Evolutionary conservation across 495 filamentous ascomycete species (phyloP).

Genomic region (Parachaetomium inaequale): DNA sequence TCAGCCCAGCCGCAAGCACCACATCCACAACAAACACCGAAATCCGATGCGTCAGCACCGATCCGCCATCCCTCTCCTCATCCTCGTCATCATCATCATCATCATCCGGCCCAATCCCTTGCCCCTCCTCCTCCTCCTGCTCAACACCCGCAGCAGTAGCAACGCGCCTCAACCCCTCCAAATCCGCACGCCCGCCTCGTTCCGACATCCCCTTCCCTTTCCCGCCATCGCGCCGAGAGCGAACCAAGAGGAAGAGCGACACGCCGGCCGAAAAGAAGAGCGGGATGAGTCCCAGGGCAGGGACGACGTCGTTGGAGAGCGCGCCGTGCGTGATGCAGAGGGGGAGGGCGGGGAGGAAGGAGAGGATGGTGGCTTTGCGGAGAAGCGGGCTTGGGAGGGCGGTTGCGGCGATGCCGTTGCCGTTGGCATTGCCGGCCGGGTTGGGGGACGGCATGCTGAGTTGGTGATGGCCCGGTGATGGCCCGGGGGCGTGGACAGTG

Average conservation of each 20-base stretch:
- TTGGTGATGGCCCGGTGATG: too few species aligned
- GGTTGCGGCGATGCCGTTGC: background rate
- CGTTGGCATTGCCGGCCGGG: background rate
- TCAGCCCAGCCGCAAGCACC: conserved; percentile 33
- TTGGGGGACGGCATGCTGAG: background rate
- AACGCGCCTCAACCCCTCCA: background rate
- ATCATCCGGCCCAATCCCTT: conserved; percentile 12
- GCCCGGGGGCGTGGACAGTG: too few species aligned
- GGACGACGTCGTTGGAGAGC: conserved; percentile 34
- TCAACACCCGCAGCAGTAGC: conserved; percentile 7
- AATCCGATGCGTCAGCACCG: conserved; percentile 32
- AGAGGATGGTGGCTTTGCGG: conserved; percentile 41
- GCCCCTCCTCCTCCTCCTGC: background rate
- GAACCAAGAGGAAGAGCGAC: conserved; percentile 29
- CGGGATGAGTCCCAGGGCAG: conserved; percentile 41
- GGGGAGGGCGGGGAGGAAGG: conserved; percentile 54
- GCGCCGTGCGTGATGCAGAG: conserved; percentile 42
- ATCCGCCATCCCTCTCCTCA: conserved; percentile 3
- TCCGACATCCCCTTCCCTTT: background rate
- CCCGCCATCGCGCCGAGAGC: background rate
- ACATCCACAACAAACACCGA: conserved; percentile 39
- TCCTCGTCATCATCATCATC: conserved; percentile 20
- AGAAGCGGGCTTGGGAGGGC: conserved; percentile 22
- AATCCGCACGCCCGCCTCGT: background rate
- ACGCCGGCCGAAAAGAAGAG: conserved; percentile 36